Evolutionary conservation across 1,139 yeast genomes (phyloP).

Genomic region (Yamadazyma trypodendri): DNA sequence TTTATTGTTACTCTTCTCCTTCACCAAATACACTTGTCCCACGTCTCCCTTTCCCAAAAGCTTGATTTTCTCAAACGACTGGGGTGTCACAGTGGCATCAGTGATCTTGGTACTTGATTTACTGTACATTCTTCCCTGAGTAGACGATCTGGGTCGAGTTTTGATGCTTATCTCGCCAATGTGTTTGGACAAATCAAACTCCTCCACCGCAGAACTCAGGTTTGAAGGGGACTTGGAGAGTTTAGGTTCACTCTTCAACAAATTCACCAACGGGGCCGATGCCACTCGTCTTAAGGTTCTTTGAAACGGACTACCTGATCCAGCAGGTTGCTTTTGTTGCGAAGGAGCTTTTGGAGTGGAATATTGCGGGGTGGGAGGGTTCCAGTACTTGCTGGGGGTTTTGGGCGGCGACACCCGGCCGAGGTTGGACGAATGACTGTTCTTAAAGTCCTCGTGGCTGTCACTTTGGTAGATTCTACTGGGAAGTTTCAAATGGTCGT

Average conservation of each 20-base stretch:
- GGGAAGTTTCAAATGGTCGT: constrained; percentile 24
- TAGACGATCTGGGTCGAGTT: constrained; percentile 47
- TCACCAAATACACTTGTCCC: constrained; percentile 90
- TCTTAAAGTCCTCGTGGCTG: constrained; percentile 1
- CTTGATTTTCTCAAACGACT: constrained; percentile 84
- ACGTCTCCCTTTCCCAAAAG: constrained; percentile 96
- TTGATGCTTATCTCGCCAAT: constrained; percentile 52
- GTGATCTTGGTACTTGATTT: constrained; percentile 69
- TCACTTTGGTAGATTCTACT: constrained; percentile 7
- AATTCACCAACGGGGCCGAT: constrained; percentile 68
- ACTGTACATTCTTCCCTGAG: constrained; percentile 66
- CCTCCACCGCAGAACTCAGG: constrained; percentile 7
- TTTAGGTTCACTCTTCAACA: constrained; percentile 22
- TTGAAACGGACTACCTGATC: constrained; percentile 37
- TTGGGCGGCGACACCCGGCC: constrained; percentile 20
- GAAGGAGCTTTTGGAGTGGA: constrained; percentile 13
- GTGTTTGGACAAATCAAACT: constrained; percentile 48
- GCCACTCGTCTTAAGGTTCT: constrained; percentile 71
- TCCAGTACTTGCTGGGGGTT: constrained; percentile 5
- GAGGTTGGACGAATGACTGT: neutral
- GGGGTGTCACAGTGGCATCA: constrained; percentile 80
- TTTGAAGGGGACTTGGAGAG: constrained; percentile 3
- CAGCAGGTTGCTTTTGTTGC: constrained; percentile 4
- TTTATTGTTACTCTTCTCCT: constrained; percentile 72
- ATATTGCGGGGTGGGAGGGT: constrained; percentile 3